These are phyloP conservation scores for Tilletia setariae DNA, from an alignment of 1,284 basidiomycete species.

Conservation along the genomic window DNA sequence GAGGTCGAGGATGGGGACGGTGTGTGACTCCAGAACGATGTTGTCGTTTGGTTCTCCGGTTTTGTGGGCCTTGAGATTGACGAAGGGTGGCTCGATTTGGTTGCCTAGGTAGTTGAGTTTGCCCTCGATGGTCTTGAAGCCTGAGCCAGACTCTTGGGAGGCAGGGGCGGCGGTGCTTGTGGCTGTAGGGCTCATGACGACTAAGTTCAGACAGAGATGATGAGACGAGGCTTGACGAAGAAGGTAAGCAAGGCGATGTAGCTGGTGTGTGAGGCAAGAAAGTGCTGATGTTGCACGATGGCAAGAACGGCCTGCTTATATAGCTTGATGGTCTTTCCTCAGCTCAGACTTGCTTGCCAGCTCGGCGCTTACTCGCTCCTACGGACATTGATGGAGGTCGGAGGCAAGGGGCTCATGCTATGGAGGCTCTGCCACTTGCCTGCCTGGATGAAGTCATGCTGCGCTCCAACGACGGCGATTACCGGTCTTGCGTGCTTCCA, in stretches of 20 bases:
- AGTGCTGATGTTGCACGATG: background rate
- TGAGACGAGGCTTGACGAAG: background rate
- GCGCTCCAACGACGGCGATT: too few relatives aligned
- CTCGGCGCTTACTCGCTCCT: too few relatives aligned
- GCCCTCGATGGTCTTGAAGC: slow-evolving; percentile 24
- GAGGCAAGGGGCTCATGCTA: too few relatives aligned
- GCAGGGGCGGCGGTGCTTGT: background rate
- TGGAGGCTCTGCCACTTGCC: too few relatives aligned
- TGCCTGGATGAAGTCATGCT: too few relatives aligned
- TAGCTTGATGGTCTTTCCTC: background rate
- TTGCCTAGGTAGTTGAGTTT: slow-evolving; percentile 40
- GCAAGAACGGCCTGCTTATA: background rate
- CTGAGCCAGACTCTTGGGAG: background rate
- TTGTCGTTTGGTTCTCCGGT: slow-evolving; percentile 29
- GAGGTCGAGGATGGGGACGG: slow-evolving; percentile 36
- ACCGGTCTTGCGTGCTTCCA: too few relatives aligned
- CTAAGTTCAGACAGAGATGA: background rate
- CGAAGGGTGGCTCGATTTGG: slow-evolving; percentile 32
- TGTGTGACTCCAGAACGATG: slow-evolving; percentile 26
- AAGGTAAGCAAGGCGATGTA: background rate
- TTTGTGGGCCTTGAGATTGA: slow-evolving; percentile 18
- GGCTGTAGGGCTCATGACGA: background rate
- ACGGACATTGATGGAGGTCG: too few relatives aligned
- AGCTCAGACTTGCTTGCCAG: too few relatives aligned
- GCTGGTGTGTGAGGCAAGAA: background rate